Evolutionary conservation across 768 basidiomycete genomes (phyloP).

Genomic region (Mycena filopes): DNA sequence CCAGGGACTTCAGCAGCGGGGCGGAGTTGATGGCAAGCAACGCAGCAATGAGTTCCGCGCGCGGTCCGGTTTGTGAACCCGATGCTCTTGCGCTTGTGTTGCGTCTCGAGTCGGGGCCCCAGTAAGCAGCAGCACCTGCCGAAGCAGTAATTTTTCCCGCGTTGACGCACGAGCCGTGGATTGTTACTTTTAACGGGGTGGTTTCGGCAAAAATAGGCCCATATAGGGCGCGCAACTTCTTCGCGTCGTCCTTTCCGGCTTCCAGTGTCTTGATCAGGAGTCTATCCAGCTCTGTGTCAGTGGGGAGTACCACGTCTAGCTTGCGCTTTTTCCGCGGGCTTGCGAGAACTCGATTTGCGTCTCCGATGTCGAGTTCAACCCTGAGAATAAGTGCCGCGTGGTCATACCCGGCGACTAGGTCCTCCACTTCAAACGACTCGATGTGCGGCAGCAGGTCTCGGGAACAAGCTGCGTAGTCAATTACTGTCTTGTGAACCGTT

Average conservation of each 20-base stretch:
- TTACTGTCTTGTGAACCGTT: neutral
- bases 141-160: neutral
- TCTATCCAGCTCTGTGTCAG: neutral
- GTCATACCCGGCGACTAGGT: neutral
- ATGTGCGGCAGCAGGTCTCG: neutral
- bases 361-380: neutral
- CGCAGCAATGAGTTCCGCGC: neutral
- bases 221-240: neutral
- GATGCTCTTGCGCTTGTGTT: neutral
- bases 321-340: slow-evolving; percentile 2
- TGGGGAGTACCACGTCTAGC: neutral
- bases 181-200: neutral
- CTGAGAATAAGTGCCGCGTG: neutral
- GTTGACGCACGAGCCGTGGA: neutral
- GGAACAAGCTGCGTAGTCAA: slow-evolving; percentile 1
- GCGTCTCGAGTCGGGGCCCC: too few relatives aligned
- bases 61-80: neutral
- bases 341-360: neutral
- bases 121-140: too few relatives aligned
- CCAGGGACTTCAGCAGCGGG: neutral
- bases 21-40: neutral
- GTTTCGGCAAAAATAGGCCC: neutral
- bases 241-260: neutral
- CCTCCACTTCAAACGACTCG: neutral
- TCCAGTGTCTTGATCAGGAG: neutral